Percentiles rank a stretch among this genome's conserved stretches.
phyloP scores from a whole-genome alignment of 2,329 filamentous ascomycete genomes.

The Clonostachys rosea region DNA sequence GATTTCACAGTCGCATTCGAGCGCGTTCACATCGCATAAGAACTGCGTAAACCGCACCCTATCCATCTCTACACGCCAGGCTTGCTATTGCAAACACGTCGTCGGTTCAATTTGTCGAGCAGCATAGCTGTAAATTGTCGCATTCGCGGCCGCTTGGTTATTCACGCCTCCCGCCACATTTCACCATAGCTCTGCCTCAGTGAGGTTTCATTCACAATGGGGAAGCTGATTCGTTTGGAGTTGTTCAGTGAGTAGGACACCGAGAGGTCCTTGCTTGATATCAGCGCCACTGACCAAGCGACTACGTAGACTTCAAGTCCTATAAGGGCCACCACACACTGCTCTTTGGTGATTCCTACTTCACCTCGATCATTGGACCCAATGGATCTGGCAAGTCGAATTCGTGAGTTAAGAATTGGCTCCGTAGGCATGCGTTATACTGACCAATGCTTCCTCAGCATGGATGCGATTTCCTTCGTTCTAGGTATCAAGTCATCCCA shows the following conservation, averaged over 20 bases:
- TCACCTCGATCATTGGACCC: constrained; percentile 97
- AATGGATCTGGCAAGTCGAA: constrained; percentile 99
- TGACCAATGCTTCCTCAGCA: constrained; percentile 45
- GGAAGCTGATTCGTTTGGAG: constrained; percentile 92
- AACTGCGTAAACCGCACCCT: too few species aligned
- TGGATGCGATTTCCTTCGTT: constrained; percentile 99
- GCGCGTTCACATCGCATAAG: too few species aligned
- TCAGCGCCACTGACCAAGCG: too few species aligned
- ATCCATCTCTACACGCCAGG: too few species aligned
- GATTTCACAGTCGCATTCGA: too few species aligned
- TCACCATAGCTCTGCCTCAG: neutral
- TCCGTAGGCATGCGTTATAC: neutral
- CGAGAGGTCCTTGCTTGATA: too few species aligned
- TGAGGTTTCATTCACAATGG: constrained; percentile 57
- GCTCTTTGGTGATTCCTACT: constrained; percentile 95
- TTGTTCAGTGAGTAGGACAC: constrained; percentile 68
- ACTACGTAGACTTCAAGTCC: constrained; percentile 84
- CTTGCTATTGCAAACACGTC: too few species aligned
- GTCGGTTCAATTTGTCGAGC: too few species aligned
- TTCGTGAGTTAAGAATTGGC: constrained; percentile 56
- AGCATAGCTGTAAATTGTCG: too few species aligned
- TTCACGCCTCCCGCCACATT: too few species aligned
- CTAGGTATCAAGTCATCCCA: constrained; percentile 99
- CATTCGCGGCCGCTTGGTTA: too few species aligned
- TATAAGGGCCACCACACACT: constrained; percentile 96